phyloP scores from a whole-genome alignment of 352 stramenopile species.

The Phytophthora vignae region DNA sequence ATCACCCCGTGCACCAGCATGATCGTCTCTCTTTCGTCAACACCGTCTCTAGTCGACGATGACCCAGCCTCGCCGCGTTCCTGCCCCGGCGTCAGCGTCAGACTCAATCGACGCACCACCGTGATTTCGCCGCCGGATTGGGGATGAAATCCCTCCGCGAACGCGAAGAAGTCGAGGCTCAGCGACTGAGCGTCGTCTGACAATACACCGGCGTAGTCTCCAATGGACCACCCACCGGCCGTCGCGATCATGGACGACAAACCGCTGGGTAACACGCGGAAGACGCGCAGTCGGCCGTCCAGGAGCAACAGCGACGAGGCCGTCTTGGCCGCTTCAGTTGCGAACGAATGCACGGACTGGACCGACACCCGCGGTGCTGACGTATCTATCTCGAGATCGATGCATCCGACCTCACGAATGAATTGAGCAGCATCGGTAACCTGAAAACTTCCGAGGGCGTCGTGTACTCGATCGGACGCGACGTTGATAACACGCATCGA shows the following conservation, averaged over 20 bases:
- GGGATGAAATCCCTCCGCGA: background rate
- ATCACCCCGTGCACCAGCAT: background rate
- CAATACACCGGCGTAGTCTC: slow-evolving; percentile 1
- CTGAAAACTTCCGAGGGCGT: background rate
- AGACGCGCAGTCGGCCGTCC: background rate
- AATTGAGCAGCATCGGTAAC: background rate
- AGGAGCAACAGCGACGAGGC: background rate
- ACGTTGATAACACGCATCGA: background rate
- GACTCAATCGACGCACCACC: background rate
- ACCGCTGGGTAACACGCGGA: background rate
- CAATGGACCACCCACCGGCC: background rate
- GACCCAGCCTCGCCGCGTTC: background rate
- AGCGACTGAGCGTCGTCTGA: background rate
- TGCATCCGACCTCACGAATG: background rate
- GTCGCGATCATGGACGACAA: slow-evolving; percentile 5
- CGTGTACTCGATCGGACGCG: background rate
- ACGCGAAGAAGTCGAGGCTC: background rate
- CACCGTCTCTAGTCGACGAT: background rate
- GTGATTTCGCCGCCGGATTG: background rate
- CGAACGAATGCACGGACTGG: background rate
- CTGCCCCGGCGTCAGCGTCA: background rate
- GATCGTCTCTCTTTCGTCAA: background rate
- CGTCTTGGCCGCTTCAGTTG: background rate
- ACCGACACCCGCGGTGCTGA: background rate
- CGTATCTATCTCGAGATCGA: background rate